Base-by-base conservation (phyloP, 768 basidiomycete species). In the Pleurotus eryngii region DNA sequence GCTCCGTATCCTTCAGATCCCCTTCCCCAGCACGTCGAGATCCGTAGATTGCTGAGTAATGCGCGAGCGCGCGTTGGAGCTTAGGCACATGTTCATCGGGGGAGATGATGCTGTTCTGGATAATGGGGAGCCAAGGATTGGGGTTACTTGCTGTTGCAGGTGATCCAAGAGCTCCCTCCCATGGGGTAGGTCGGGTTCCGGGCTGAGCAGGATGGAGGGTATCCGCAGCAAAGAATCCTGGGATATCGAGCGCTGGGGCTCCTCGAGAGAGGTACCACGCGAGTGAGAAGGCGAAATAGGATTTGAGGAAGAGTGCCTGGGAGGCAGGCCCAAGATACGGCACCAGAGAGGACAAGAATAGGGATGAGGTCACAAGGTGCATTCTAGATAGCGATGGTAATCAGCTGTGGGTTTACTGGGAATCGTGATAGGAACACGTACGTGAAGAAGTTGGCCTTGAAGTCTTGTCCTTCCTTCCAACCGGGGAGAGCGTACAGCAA, bases 281-380 rank as follows among this genome's bases (percentile, higher is more conserved):
- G 27, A 89, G 74, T 15, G 71, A 70, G 18, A 73, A 69, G 8
- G 77, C 70, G 60, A 90, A 78, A 69, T 86, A 86, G 1, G 77
- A 71, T 8, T 79, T 80, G n/a, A 90, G 75, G n/a, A 90, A 71
- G 17, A 80, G 67, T 3, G 71, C 72, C 56, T 81, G 78, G 0
- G 81, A 82, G 0, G 67, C 35, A 0, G 74, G 75, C 5, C 72
- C 65, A 51, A 82, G 68, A 37, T 61, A 61, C 0, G 74, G 73
- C 37, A 78, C 61, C 43, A 84, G 57, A 1, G 85, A 79, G 0
- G 82, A 73, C 27, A 87, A 64, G 73, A 89, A 87, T 18, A 87
- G 63, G 3, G 81, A 74, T 4, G 86, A 86, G 0, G 88, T 90
- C 38, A 89, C 79, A 1, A 85, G 69, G 61, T 83, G 89, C 71